These are phyloP conservation scores for Pythium dissotocum DNA, from an alignment of 352 stramenopile species.

Conservation along the genomic window DNA sequence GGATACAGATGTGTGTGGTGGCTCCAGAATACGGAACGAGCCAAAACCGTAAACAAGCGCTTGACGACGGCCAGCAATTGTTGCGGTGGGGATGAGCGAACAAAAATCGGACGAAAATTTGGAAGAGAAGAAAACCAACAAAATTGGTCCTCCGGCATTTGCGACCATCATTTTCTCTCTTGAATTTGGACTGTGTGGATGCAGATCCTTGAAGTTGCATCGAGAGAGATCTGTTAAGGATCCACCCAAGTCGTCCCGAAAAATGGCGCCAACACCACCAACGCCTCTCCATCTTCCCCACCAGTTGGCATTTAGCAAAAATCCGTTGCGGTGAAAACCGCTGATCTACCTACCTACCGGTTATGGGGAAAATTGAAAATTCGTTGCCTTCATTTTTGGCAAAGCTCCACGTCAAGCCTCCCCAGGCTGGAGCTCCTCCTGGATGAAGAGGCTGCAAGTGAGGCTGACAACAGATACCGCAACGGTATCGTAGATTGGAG, in stretches of 20 bases:
- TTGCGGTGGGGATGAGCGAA: background rate
- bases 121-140: background rate
- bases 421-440: no score
- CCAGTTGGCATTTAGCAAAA: background rate
- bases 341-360: background rate
- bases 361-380: background rate
- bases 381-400: background rate
- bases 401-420: background rate
- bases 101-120: slow-evolving; percentile 4
- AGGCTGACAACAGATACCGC: background rate
- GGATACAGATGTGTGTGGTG: background rate
- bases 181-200: background rate
- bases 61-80: background rate
- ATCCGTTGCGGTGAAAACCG: background rate
- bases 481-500: background rate
- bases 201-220: slow-evolving; percentile 6
- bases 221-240: background rate
- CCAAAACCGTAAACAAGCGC: background rate
- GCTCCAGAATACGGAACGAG: background rate
- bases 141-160: background rate
- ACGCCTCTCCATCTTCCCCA: background rate
- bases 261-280: background rate
- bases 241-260: slow-evolving; percentile 6
- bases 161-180: slow-evolving; percentile 2
- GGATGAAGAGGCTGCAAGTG: no score